Percentiles rank a stretch among this genome's conserved stretches.
Conservation (phyloP, 2,329 filamentous ascomycete genomes). For the Fonsecaea multimorphosa region DNA sequence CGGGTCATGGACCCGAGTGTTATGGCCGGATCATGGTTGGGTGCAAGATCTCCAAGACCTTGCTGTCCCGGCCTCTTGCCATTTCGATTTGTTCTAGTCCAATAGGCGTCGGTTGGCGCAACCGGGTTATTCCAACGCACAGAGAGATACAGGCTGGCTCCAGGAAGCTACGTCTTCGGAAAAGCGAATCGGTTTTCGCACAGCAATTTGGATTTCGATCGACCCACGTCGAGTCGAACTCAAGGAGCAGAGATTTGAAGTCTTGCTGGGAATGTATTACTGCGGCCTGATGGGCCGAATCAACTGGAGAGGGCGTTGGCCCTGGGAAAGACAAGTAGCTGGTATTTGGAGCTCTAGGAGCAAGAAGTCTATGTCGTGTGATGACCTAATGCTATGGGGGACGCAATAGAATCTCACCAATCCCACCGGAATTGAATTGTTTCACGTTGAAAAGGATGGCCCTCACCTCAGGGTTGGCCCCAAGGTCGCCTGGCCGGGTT, state of each 20-base stretch:
- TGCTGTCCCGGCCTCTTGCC: not conserved
- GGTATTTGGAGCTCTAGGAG: constrained; percentile 21
- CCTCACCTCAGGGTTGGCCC: constrained; percentile 1
- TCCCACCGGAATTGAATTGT: constrained; percentile 12
- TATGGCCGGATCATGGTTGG: not conserved
- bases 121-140: constrained; percentile 5
- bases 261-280: constrained; percentile 20
- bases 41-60: not conserved
- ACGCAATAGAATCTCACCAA: constrained; percentile 19
- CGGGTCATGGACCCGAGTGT: not conserved
- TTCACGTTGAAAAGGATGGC: constrained; percentile 8
- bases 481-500: constrained; percentile 12
- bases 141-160: not conserved
- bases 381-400: constrained; percentile 13
- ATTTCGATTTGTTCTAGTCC: constrained; percentile 4
- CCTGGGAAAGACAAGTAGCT: constrained; percentile 1
- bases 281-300: constrained; percentile 1
- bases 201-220: constrained; percentile 10
- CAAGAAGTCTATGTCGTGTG: constrained; percentile 16
- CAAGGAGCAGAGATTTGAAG: not conserved
- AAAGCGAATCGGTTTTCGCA: constrained; percentile 11
- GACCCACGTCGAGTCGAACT: constrained; percentile 9
- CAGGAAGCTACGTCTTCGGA: constrained; percentile 14
- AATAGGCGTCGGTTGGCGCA: constrained; percentile 14
- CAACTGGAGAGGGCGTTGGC: not conserved